phyloP scores from a whole-genome alignment of 768 basidiomycete species.

The Termitomyces sp. region DNA sequence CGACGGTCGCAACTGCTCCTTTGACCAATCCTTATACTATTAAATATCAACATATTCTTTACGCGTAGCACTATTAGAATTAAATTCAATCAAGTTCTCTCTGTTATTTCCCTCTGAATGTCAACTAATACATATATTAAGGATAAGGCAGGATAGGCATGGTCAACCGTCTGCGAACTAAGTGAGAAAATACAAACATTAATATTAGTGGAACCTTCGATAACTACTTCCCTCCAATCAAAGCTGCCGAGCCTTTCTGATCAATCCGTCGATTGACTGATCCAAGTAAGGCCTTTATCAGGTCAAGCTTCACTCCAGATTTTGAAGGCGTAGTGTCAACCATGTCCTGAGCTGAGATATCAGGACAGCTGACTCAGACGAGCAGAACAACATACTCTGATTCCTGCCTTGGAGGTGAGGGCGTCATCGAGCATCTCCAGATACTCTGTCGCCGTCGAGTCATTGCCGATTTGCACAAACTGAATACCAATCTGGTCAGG shows the following conservation, averaged over 20 bases:
- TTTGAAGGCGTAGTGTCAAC: constrained; percentile 58
- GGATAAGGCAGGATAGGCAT: no score
- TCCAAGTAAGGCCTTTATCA: constrained; percentile 61
- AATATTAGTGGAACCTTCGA: not conserved
- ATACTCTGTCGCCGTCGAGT: constrained; percentile 25
- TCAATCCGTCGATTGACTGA: constrained; percentile 49
- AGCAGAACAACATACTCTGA: constrained; percentile 32
- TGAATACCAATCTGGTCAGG: constrained; percentile 33
- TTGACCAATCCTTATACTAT: no score
- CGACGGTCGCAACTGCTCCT: no score
- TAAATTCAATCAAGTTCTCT: no score
- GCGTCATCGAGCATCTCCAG: not conserved
- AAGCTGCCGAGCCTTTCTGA: constrained; percentile 8
- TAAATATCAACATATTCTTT: no score
- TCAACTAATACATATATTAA: no score
- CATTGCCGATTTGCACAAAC: constrained; percentile 13
- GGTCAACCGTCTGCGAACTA: no score
- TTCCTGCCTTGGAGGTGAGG: constrained; percentile 12
- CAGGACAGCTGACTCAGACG: not conserved
- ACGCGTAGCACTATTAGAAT: no score
- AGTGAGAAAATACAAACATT: no score
- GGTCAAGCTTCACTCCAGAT: constrained; percentile 35
- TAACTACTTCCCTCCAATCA: not conserved
- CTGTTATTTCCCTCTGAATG: no score
- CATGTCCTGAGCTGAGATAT: constrained; percentile 42